Evolutionary conservation across 768 basidiomycete species (phyloP).

Genomic region (Phaffia australis): DNA sequence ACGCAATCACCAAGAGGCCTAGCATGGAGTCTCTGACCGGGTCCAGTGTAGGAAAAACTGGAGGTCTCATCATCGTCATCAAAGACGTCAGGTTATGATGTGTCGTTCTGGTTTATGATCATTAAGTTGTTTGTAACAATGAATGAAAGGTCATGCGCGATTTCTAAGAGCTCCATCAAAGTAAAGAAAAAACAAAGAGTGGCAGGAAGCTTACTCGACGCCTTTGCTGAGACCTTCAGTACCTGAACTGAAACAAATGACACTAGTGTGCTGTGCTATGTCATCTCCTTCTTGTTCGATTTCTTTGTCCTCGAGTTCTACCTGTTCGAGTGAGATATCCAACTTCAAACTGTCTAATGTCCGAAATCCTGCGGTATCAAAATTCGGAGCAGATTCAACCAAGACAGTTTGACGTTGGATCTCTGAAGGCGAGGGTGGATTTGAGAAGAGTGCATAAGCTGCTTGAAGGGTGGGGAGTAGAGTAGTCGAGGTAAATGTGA

Average conservation of each 20-base stretch:
- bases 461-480: conserved; percentile 11
- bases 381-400: not conserved
- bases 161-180: conserved; percentile 9
- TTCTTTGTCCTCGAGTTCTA: not conserved
- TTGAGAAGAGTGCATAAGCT: not conserved
- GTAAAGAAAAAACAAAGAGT: not conserved
- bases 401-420: not conserved
- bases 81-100: conserved; percentile 54
- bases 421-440: not conserved
- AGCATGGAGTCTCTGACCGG: conserved; percentile 47
- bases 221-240: conserved; percentile 37
- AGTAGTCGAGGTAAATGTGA: conserved; percentile 14
- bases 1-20: conserved; percentile 44
- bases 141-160: conserved; percentile 8
- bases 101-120: conserved; percentile 30
- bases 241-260: conserved; percentile 37
- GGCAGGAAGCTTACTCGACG: conserved; percentile 27
- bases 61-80: conserved; percentile 44
- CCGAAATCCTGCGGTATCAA: not conserved
- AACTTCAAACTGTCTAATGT: not conserved
- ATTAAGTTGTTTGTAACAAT: conserved; percentile 27
- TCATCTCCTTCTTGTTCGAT: not conserved
- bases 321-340: not conserved
- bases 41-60: conserved; percentile 42
- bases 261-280: conserved; percentile 30